These are phyloP conservation scores for Eruca vesicaria DNA, from an alignment of 441 rosid species.

Conservation along the genomic window DNA sequence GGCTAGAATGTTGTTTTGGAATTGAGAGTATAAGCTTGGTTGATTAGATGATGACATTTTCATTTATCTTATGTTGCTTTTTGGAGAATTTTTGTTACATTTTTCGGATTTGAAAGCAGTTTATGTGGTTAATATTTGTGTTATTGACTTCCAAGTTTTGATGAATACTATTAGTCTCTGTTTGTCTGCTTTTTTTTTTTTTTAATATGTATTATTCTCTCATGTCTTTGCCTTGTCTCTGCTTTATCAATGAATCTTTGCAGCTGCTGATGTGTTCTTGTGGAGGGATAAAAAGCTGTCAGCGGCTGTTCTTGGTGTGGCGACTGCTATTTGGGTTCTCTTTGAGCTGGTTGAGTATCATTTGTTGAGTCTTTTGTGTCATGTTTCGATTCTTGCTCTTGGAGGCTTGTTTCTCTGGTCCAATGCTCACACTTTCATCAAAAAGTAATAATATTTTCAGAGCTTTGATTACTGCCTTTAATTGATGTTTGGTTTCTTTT, in stretches of 20 bases:
- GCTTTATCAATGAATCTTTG: conserved; percentile 2
- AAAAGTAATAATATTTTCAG: conserved; percentile 55
- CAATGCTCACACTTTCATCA: conserved; percentile 65
- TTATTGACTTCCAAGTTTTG: neutral
- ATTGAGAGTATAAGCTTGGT: neutral
- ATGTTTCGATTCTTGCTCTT: conserved; percentile 59
- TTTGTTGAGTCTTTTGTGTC: conserved; percentile 78
- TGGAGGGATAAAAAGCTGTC: conserved; percentile 93
- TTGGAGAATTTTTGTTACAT: neutral
- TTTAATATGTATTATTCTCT: no score
- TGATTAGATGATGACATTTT: neutral
- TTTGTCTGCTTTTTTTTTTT: neutral
- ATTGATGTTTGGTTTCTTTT: no score
- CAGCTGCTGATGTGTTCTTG: conserved; percentile 93
- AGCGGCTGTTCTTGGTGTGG: conserved; percentile 67
- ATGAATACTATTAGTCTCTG: neutral
- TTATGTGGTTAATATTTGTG: neutral
- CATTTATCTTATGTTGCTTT: neutral
- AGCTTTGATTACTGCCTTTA: no score
- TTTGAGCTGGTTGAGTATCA: conserved; percentile 84
- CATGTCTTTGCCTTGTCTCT: neutral
- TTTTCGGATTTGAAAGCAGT: neutral
- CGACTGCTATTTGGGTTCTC: conserved; percentile 75
- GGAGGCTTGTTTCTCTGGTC: conserved; percentile 78
- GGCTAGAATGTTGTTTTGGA: no score